A percentile compares a stretch with the other conserved stretches of the same genome.
Evolutionary conservation across 352 stramenopile species (phyloP).

Genomic region (Phytophthora chlamydospora): DNA sequence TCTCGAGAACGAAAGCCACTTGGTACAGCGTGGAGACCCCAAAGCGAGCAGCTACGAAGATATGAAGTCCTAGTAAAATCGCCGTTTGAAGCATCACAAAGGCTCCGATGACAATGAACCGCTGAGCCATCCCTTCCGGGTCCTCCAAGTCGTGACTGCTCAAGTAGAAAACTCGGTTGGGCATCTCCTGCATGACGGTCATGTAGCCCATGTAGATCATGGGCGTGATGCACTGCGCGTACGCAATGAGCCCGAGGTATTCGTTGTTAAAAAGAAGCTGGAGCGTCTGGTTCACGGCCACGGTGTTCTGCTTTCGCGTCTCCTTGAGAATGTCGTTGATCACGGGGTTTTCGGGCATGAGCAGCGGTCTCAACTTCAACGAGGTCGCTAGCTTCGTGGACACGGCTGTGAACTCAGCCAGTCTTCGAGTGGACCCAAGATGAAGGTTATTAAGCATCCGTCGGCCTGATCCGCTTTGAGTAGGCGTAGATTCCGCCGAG

Average conservation of each 20-base stretch:
- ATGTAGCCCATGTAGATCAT: slow-evolving; percentile 45
- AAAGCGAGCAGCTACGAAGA: slow-evolving; percentile 36
- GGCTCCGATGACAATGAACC: slow-evolving; percentile 28
- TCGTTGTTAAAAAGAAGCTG: slow-evolving; percentile 54
- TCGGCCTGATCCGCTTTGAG: background rate
- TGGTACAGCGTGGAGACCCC: slow-evolving; percentile 44
- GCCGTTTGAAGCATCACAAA: slow-evolving; percentile 31
- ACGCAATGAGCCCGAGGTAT: slow-evolving; percentile 46
- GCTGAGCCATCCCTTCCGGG: slow-evolving; percentile 10
- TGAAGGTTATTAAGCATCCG: slow-evolving; percentile 1
- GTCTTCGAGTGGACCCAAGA: slow-evolving; percentile 22
- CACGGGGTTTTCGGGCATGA: slow-evolving; percentile 26
- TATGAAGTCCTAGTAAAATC: slow-evolving; percentile 33
- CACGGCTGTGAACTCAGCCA: slow-evolving; percentile 23
- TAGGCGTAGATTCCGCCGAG: background rate
- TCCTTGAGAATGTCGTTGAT: slow-evolving; percentile 39
- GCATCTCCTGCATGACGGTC: slow-evolving; percentile 24
- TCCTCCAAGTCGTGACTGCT: slow-evolving; percentile 8
- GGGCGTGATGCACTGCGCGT: slow-evolving; percentile 41
- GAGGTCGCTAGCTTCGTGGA: slow-evolving; percentile 17
- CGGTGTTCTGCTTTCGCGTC: slow-evolving; percentile 40
- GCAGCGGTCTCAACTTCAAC: slow-evolving; percentile 19
- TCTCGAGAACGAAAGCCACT: slow-evolving; percentile 59
- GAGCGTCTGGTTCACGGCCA: slow-evolving; percentile 42
- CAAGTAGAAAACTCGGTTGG: slow-evolving; percentile 37